Percentiles rank a stretch among this genome's conserved stretches.
Evolutionary conservation across 345 rosid species (phyloP).

Genomic region (Corymbia maculata): DNA sequence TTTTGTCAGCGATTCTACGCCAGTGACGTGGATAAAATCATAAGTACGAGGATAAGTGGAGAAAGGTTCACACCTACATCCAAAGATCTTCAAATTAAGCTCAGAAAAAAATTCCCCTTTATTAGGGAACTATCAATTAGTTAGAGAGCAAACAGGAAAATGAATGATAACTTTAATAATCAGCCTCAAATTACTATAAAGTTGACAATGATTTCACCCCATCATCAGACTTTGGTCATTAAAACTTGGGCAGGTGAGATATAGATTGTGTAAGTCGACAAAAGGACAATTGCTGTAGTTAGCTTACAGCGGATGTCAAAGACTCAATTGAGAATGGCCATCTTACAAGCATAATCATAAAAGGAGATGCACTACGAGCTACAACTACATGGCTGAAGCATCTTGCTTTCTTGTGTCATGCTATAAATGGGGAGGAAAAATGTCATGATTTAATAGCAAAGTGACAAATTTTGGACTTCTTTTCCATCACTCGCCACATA

Average conservation of each 20-base stretch:
- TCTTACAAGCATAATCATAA: neutral
- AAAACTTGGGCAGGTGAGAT: neutral
- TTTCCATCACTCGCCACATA: neutral
- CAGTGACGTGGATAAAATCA: slow-evolving; percentile 81
- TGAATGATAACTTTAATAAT: neutral
- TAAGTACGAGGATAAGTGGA: slow-evolving; percentile 97
- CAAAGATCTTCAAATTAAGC: slow-evolving; percentile 7
- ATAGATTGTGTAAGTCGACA: neutral
- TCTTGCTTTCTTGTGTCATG: neutral
- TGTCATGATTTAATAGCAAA: neutral
- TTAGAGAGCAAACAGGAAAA: neutral
- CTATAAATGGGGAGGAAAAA: neutral
- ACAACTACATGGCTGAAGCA: neutral
- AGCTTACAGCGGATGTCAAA: neutral
- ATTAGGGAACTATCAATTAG: neutral
- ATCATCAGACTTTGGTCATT: neutral
- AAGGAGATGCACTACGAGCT: neutral
- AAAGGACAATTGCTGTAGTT: neutral
- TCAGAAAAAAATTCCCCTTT: neutral
- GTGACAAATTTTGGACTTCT: neutral
- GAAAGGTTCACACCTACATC: slow-evolving; percentile 92
- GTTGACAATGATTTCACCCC: neutral
- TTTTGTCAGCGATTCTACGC: slow-evolving; percentile 68
- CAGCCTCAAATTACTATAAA: neutral
- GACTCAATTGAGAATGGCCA: neutral